Evolutionary conservation across 495 filamentous ascomycete species (phyloP).

Genomic region (Corynascus novoguineensis): DNA sequence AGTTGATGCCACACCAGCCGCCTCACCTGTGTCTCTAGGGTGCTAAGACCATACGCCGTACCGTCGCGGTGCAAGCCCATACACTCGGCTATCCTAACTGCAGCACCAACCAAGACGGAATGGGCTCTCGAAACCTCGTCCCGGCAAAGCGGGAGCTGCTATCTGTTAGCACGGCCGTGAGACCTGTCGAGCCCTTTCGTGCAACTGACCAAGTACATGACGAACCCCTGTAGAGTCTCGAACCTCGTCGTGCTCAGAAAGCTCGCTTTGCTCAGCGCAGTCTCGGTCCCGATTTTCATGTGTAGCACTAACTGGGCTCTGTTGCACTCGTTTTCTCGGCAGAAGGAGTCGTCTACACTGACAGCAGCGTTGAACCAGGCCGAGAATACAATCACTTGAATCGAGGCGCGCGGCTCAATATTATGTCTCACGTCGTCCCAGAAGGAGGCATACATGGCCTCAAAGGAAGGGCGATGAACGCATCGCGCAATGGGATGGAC

Average conservation of each 20-base stretch:
- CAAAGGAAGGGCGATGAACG: conserved; percentile 60
- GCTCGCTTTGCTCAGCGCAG: conserved; percentile 57
- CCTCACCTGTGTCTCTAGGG: conserved; percentile 66
- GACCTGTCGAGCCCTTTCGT: neutral
- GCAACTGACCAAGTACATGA: conserved; percentile 60
- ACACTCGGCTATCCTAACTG: conserved; percentile 67
- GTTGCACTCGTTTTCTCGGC: conserved; percentile 43
- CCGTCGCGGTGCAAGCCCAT: conserved; percentile 73
- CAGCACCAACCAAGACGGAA: conserved; percentile 62
- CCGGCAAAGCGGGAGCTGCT: conserved; percentile 62
- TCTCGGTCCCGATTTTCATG: conserved; percentile 59
- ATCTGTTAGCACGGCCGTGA: conserved; percentile 13
- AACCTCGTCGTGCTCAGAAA: conserved; percentile 64
- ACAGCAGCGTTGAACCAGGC: conserved; percentile 63
- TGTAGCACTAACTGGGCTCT: conserved; percentile 51
- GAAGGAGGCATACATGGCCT: conserved; percentile 55
- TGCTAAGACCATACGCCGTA: conserved; percentile 53
- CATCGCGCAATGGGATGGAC: conserved; percentile 63
- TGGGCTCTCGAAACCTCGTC: conserved; percentile 64
- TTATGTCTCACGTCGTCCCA: conserved; percentile 53
- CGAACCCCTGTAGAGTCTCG: conserved; percentile 67
- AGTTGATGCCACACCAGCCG: conserved; percentile 73
- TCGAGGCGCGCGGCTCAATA: conserved; percentile 55
- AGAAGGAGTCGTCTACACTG: conserved; percentile 51
- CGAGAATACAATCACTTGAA: conserved; percentile 61